phyloP scores from a whole-genome alignment of 139 green algal species.

The Edaphochlamys debaryana region DNA sequence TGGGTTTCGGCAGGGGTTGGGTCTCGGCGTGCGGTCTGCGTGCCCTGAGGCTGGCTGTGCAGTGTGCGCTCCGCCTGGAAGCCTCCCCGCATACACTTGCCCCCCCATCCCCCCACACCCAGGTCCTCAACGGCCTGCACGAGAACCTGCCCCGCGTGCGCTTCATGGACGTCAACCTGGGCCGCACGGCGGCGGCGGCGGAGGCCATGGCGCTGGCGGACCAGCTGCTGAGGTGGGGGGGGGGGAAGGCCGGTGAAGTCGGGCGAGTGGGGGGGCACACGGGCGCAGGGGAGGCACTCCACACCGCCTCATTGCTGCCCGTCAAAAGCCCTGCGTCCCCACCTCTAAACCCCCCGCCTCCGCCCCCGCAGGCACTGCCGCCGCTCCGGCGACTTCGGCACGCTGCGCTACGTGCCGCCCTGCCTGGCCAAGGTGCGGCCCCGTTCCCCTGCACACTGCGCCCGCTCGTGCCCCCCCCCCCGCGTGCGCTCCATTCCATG shows the following conservation, averaged over 20 bases:
- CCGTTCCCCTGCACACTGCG: no score
- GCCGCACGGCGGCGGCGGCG: constrained; percentile 57
- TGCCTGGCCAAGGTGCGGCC: constrained; percentile 47
- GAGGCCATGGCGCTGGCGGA: constrained; percentile 70
- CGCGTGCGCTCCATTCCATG: background rate
- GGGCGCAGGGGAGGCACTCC: no score
- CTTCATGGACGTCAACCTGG: constrained; percentile 78
- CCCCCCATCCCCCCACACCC: background rate
- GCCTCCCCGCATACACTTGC: no score
- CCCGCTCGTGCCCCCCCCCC: no score
- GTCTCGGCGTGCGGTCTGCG: no score
- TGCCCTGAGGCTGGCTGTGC: no score
- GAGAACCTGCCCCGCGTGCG: constrained; percentile 74
- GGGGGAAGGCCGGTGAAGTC: no score
- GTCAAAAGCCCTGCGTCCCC: background rate
- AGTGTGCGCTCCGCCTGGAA: no score
- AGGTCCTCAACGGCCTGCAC: constrained; percentile 66
- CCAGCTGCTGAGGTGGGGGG: constrained; percentile 51
- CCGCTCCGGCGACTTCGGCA: constrained; percentile 53
- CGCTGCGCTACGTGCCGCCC: constrained; percentile 72
- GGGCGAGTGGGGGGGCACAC: no score
- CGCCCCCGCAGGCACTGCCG: constrained; percentile 23
- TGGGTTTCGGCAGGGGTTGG: no score
- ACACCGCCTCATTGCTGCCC: no score
- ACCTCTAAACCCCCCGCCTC: background rate